These are phyloP conservation scores for Kalmusia sp. DNA, from an alignment of 2,329 filamentous ascomycete species.

Conservation along the genomic window DNA sequence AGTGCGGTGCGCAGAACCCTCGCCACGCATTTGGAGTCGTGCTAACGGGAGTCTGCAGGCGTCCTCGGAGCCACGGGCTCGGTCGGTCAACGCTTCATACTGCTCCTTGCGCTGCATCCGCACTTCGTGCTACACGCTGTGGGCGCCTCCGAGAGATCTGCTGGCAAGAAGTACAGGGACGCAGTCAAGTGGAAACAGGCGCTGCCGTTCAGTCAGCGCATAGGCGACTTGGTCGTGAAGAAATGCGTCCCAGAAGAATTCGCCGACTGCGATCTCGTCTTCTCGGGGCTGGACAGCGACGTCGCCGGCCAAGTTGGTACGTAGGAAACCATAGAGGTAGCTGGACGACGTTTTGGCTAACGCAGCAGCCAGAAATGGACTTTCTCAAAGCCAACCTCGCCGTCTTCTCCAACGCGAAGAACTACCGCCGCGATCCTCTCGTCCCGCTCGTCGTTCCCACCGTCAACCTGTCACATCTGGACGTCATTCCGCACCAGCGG, in stretches of 20 bases:
- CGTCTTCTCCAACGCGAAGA: constrained; percentile 98
- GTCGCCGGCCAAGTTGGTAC: constrained; percentile 89
- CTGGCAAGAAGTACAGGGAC: constrained; percentile 93
- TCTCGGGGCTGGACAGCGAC: constrained; percentile 90
- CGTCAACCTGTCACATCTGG: constrained; percentile 87
- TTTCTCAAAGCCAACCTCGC: constrained; percentile 88
- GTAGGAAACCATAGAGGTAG: constrained; percentile 24
- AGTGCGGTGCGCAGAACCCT: constrained; percentile 58
- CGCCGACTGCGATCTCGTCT: constrained; percentile 88
- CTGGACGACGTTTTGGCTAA: constrained; percentile 9
- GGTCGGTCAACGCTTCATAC: constrained; percentile 93
- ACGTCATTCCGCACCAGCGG: constrained; percentile 88
- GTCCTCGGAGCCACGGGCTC: constrained; percentile 93
- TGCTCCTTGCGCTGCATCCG: constrained; percentile 87
- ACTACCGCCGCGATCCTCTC: constrained; percentile 88
- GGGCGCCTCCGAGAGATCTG: constrained; percentile 86
- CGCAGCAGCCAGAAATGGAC: constrained; percentile 70
- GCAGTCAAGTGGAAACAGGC: constrained; percentile 96
- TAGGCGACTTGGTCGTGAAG: constrained; percentile 83
- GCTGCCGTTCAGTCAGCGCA: constrained; percentile 74
- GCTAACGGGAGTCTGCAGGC: constrained; percentile 38
- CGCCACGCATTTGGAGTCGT: too few relatives aligned
- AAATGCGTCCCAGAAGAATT: constrained; percentile 86
- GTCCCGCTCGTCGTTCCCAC: constrained; percentile 95
- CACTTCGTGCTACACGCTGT: constrained; percentile 86